phyloP scores from a whole-genome alignment of 208 protist species.

The Wallacemonas rigidus region DNA sequence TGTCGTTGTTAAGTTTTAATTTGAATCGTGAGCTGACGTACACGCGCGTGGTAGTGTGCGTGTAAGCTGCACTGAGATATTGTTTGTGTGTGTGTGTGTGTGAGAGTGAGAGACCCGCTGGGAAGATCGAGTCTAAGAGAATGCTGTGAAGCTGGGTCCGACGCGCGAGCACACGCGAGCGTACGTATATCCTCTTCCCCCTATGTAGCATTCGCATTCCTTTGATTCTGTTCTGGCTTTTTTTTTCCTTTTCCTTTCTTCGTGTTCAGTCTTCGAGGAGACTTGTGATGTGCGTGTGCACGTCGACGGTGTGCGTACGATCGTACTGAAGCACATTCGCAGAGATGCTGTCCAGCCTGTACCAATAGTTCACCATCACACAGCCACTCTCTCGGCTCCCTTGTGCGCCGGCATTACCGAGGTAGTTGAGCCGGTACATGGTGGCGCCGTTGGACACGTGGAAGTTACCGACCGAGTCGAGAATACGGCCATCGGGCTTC shows the following conservation, averaged over 20 bases:
- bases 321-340: constrained; percentile 62
- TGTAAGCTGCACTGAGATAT: neutral
- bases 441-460: constrained; percentile 88
- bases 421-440: constrained; percentile 73
- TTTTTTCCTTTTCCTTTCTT: constrained; percentile 10
- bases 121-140: no score
- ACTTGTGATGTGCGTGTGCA: constrained; percentile 44
- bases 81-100: neutral
- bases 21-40: neutral
- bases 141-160: no score
- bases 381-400: constrained; percentile 74
- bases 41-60: neutral
- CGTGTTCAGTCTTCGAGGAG: constrained; percentile 25
- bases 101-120: no score
- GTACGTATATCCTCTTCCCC: no score
- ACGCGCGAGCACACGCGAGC: no score
- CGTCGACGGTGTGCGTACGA: constrained; percentile 43
- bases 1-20: neutral
- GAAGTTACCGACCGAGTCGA: constrained; percentile 88
- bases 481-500: constrained; percentile 44
- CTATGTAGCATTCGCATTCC: no score
- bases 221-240: neutral
- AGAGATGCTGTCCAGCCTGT: constrained; percentile 56
- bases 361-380: constrained; percentile 91
- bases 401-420: constrained; percentile 64